Percentiles rank a stretch among this genome's conserved stretches.
Evolutionary conservation across 2,329 filamentous ascomycete species (phyloP).

Genomic region (Exophiala viscosa): DNA sequence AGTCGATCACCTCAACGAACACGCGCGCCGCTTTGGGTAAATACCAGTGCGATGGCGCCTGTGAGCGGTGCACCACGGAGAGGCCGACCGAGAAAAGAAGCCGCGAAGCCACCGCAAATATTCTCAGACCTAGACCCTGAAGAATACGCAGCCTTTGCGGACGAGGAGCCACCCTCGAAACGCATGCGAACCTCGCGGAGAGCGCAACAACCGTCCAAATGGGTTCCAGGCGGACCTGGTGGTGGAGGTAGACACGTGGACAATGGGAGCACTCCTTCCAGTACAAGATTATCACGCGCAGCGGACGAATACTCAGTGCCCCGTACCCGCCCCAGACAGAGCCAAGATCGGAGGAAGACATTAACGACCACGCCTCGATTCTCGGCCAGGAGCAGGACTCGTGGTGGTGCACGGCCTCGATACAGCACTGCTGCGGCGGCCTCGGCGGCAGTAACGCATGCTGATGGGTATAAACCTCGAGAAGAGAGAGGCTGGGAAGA

Average conservation of each 20-base stretch:
- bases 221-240: conserved; percentile 75
- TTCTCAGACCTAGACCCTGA: conserved; percentile 30
- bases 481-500: conserved; percentile 98
- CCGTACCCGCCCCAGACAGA: conserved; percentile 47
- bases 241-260: conserved; percentile 83
- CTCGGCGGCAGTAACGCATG: conserved; percentile 81
- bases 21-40: conserved; percentile 15
- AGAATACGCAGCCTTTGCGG: conserved; percentile 28
- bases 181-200: conserved; percentile 60
- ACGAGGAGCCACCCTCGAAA: conserved; percentile 63
- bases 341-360: conserved; percentile 20
- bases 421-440: conserved; percentile 83
- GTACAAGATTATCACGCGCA: conserved; percentile 49
- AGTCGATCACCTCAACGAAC: conserved; percentile 2
- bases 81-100: conserved; percentile 30
- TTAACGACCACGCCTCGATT: conserved; percentile 18
- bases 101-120: conserved; percentile 32
- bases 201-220: conserved; percentile 15
- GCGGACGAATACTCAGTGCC: conserved; percentile 45
- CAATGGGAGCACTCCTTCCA: conserved; percentile 45
- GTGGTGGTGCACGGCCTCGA: conserved; percentile 52
- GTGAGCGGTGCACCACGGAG: conserved; percentile 24
- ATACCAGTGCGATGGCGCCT: conserved; percentile 21
- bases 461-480: conserved; percentile 92
- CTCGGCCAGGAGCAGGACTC: conserved; percentile 25